These are phyloP conservation scores for Actinomortierella ambigua DNA, from an alignment of 371 early-diverging fungal species.

Conservation along the genomic window DNA sequence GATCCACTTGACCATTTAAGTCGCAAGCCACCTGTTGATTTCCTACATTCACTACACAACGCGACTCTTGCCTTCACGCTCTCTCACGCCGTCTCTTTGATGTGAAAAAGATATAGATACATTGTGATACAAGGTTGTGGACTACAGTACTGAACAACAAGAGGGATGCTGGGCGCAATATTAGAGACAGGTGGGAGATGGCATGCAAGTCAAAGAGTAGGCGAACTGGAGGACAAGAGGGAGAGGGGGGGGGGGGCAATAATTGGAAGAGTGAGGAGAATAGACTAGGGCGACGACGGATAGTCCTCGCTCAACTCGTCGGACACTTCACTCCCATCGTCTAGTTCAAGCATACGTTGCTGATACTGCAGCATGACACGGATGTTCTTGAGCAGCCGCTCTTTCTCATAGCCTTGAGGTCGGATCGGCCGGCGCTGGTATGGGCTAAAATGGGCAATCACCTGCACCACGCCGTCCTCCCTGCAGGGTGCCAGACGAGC, in stretches of 20 bases:
- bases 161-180: no score
- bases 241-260: neutral
- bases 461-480: constrained; percentile 21
- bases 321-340: constrained; percentile 15
- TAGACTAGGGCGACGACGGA: neutral
- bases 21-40: no score
- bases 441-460: constrained; percentile 30
- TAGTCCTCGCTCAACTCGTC: constrained; percentile 26
- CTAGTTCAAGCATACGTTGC: constrained; percentile 11
- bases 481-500: constrained; percentile 1
- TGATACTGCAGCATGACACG: constrained; percentile 30
- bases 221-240: neutral
- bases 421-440: constrained; percentile 36
- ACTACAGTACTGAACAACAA: no score
- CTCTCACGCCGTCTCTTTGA: no score
- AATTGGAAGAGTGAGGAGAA: neutral
- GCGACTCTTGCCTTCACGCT: no score
- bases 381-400: constrained; percentile 19
- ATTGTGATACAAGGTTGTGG: no score
- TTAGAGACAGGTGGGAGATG: no score
- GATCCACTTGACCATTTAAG: constrained; percentile 7
- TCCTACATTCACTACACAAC: no score
- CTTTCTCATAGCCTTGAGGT: constrained; percentile 23
- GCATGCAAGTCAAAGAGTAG: neutral
- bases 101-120: no score